These are phyloP conservation scores for Exidia glandulosa DNA, from an alignment of 768 basidiomycete genomes.

Conservation along the genomic window DNA sequence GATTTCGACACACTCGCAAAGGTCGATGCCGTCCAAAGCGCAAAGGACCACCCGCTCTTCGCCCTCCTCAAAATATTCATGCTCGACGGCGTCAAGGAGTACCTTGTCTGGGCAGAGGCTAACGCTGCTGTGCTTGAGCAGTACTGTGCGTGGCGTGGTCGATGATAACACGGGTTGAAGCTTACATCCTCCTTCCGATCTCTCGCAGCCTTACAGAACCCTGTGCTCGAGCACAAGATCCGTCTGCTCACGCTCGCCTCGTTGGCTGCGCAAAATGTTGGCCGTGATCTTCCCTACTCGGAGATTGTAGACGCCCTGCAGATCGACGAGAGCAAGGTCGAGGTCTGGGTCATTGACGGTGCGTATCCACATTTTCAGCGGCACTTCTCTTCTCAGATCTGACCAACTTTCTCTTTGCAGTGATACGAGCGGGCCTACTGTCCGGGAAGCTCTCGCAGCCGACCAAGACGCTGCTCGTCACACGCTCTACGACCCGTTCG, in stretches of 20 bases:
- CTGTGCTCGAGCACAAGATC: constrained; percentile 66
- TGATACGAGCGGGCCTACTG: constrained; percentile 69
- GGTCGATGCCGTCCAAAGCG: constrained; percentile 54
- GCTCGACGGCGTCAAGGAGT: constrained; percentile 49
- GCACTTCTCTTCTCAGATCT: neutral
- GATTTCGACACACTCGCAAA: constrained; percentile 76
- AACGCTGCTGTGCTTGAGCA: constrained; percentile 41
- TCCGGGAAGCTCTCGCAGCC: constrained; percentile 79
- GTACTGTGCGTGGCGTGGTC: constrained; percentile 38
- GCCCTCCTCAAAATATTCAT: constrained; percentile 68
- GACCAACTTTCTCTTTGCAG: constrained; percentile 25
- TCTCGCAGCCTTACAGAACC: constrained; percentile 43
- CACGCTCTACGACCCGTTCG: constrained; percentile 59
- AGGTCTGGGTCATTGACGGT: constrained; percentile 86
- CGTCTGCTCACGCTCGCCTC: constrained; percentile 66
- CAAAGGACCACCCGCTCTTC: constrained; percentile 62
- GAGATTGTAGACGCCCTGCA: constrained; percentile 58
- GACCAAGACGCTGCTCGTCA: constrained; percentile 59
- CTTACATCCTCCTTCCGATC: neutral
- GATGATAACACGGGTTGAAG: neutral
- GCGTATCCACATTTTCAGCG: constrained; percentile 9
- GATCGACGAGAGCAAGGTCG: constrained; percentile 55
- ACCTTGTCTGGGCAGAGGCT: constrained; percentile 44
- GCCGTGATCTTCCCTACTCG: constrained; percentile 60
- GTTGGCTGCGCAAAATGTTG: constrained; percentile 66